Base-by-base conservation (phyloP, 2,329 filamentous ascomycete species). In the Bimuria novae-zelandiae region DNA sequence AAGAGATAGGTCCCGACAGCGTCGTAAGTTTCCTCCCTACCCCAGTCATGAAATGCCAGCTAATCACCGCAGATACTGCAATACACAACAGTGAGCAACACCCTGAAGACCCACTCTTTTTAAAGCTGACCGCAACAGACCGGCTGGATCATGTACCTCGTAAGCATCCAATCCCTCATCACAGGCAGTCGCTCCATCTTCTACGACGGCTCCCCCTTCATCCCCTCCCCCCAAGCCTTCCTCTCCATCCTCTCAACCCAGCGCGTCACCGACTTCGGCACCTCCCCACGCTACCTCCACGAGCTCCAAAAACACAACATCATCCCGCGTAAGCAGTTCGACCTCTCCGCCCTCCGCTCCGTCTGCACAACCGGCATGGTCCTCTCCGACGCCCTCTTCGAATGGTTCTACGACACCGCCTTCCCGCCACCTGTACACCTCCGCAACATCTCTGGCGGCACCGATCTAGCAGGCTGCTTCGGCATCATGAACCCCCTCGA, bases 191-290 rank as follows among this genome's bases (percentile, higher is more conserved):
- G 84, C 5, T 77, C 82, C 1, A 73, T 95, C 1, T 77, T 93
- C n/a, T 95, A 95, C 69, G 90, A 95, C 67, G 91, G 90, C 3
- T 90, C 86, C 7, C 90, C 90, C 0, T 91, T 95, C 71, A 75
- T 85, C 40, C 90, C 90, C 0, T 84, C 89, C 56, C 75, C 84
- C 1, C 80, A 76, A 16, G 80, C 83, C 3, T 84, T 91, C 60
- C 75, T 92, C 25, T 81, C 81, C 53, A 76, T 91, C 11, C 74
- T 87, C 12, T 82, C 79, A 14, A 78, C 86, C 56, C 84, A 89
- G 65, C 77, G 77, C 47, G 88, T 89, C 1, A 92, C 89, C 1
- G 84, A 87, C 61, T 76, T 94, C 7, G 90, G 91, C 1, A 87
- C 86, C 6, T 90, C 88, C 49, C 90, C 90, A 0, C 80, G 89